Base-by-base conservation (phyloP, 2,329 filamentous ascomycete genomes). In the Diatrype stigma region DNA sequence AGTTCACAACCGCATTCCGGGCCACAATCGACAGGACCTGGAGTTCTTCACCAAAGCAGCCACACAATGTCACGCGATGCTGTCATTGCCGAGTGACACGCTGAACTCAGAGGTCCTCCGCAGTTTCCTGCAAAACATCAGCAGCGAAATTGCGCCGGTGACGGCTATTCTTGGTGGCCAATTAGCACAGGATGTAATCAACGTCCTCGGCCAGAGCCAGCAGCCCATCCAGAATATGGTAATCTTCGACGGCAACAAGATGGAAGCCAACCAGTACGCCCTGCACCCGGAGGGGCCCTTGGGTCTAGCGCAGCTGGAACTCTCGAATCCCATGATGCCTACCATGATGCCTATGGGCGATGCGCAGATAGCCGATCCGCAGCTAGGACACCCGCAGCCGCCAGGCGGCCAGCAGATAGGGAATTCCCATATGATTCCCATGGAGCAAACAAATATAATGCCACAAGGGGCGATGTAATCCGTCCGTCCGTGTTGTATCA, bases 161-260 rank as follows among this genome's bases (percentile, higher is more conserved):
- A 86, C 89, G 0, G 92, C 94, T 2, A 90, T 96, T 52, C 76
- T 99, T 11, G 94, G 94, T 46, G 94, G 92, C 10, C 85, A 92
- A 67, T 79, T 99, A 16, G 90, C 93, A 1, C 94, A 99, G 71
- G 94, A 99, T 66, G 91, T 96, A 47, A 97, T 99, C 72, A 97
- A 97, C 63, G 92, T 96, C 30, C 80, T 97, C 6, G 90, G 92
- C 46, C 85, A 89, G 66, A 85, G 88, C 38, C 91, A 97, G 72
- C 94, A 96, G 69, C 94, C 94, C 1, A 87, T 99, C 40, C 94
- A 99, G 73, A 99, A 99, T 69, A 84, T 96, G 67, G 81, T 96
- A 46, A 76, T 97, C 19, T 96, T 97, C 63, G 91, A 97, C 67
- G 92, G 92, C 14, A 88, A 90, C 60, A 81, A 79, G 44, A 88